Evolutionary conservation across 495 filamentous ascomycete species (phyloP).

Genomic region (Sporormia fimetaria): DNA sequence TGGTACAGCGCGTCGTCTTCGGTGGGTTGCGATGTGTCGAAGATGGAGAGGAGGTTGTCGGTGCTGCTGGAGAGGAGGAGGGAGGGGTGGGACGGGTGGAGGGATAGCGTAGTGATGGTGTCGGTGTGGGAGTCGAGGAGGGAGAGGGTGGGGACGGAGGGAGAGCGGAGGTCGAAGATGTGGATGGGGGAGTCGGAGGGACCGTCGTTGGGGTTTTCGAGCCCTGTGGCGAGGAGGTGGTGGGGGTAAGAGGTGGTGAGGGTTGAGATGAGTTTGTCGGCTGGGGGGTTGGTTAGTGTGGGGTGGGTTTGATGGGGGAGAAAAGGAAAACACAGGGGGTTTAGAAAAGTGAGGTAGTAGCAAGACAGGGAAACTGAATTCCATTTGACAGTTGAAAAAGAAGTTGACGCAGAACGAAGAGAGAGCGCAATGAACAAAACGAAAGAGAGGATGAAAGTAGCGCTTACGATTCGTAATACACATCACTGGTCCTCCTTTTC

Average conservation of each 20-base stretch:
- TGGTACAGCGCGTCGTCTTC: conserved; percentile 70
- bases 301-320: no score
- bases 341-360: not conserved
- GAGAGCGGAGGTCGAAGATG: conserved; percentile 64
- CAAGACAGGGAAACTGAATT: conserved; percentile 2
- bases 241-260: conserved; percentile 49
- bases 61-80: conserved; percentile 77
- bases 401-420: no score
- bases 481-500: conserved; percentile 20
- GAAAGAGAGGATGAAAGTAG: no score
- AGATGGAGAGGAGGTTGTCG: conserved; percentile 83
- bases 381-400: no score
- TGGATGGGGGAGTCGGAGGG: conserved; percentile 55
- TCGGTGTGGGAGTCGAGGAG: conserved; percentile 87
- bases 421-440: no score
- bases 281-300: conserved; percentile 20
- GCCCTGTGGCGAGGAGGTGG: conserved; percentile 60
- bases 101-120: conserved; percentile 67
- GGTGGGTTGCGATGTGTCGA: conserved; percentile 55
- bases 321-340: no score
- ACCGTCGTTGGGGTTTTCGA: conserved; percentile 54
- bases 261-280: conserved; percentile 47
- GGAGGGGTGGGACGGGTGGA: conserved; percentile 51
- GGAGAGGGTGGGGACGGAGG: conserved; percentile 41
- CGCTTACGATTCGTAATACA: conserved; percentile 19